Evolutionary conservation across 2,329 filamentous ascomycete species (phyloP).

Genomic region (Venturia oleaginea): DNA sequence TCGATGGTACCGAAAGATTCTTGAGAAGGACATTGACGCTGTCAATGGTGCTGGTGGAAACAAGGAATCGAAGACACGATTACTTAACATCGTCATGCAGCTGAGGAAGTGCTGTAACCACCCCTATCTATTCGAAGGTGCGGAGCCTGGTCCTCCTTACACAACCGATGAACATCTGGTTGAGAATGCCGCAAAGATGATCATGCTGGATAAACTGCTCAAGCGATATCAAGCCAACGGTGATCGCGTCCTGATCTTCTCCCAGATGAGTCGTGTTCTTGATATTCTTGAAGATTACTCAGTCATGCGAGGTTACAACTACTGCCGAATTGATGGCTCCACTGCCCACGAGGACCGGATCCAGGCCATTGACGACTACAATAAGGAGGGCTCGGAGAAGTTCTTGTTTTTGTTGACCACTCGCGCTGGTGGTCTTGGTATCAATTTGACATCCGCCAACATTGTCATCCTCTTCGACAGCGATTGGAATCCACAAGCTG

Average conservation of each 20-base stretch:
- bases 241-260: slow-evolving; percentile 96
- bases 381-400: slow-evolving; percentile 89
- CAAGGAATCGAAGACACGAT: slow-evolving; percentile 90
- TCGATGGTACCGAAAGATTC: slow-evolving; percentile 97
- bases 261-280: slow-evolving; percentile 94
- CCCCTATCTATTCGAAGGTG: slow-evolving; percentile 94
- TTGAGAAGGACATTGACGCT: slow-evolving; percentile 98
- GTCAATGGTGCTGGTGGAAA: slow-evolving; percentile 96
- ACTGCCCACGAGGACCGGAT: slow-evolving; percentile 98
- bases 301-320: slow-evolving; percentile 88
- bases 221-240: slow-evolving; percentile 75
- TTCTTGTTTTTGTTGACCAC: slow-evolving; percentile 95
- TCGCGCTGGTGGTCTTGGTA: slow-evolving; percentile 87
- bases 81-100: slow-evolving; percentile 99
- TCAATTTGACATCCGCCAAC: slow-evolving; percentile 90
- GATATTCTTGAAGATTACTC: slow-evolving; percentile 98
- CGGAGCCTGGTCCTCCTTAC: slow-evolving; percentile 92
- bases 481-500: slow-evolving; percentile 97
- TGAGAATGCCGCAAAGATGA: slow-evolving; percentile 93
- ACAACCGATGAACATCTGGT: slow-evolving; percentile 96
- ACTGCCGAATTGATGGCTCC: slow-evolving; percentile 93
- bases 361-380: slow-evolving; percentile 95
- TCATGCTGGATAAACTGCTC: slow-evolving; percentile 86
- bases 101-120: slow-evolving; percentile 98
- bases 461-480: slow-evolving; percentile 96